Percentiles rank a stretch among this genome's conserved stretches.
Conservation (phyloP, 2,329 filamentous ascomycete genomes). For the Diaporthe caulivora region DNA sequence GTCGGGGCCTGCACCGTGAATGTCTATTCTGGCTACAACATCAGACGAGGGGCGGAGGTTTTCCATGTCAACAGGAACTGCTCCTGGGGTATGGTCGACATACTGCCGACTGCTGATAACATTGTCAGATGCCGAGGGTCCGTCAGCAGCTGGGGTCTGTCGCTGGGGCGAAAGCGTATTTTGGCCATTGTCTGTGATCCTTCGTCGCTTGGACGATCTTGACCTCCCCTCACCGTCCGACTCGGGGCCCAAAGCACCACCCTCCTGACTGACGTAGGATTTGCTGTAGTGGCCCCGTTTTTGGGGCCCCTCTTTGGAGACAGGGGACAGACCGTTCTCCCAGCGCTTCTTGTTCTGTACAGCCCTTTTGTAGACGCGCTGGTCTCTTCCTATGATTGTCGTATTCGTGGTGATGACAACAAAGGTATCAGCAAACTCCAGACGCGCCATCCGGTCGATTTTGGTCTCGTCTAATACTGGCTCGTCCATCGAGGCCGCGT, state of each 20-base stretch:
- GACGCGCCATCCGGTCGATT: conserved; percentile 14
- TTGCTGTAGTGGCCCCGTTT: conserved; percentile 67
- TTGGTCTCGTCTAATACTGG: conserved; percentile 14
- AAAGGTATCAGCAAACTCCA: conserved; percentile 37
- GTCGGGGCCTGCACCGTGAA: conserved; percentile 76
- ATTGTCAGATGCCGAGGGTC: conserved; percentile 47
- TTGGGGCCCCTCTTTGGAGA: conserved; percentile 58
- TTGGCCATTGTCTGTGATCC: conserved; percentile 53
- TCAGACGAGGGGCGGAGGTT: conserved; percentile 71
- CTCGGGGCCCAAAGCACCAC: conserved; percentile 75
- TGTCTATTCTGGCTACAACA: conserved; percentile 75
- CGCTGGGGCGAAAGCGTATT: conserved; percentile 32
- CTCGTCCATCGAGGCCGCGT: conserved; percentile 17
- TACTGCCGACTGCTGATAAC: conserved; percentile 71
- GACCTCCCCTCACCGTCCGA: conserved; percentile 66
- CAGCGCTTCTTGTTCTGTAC: conserved; percentile 63
- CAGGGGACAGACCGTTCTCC: conserved; percentile 64
- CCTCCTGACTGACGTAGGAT: conserved; percentile 77
- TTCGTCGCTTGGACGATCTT: conserved; percentile 61
- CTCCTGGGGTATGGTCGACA: conserved; percentile 70
- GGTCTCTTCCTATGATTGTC: conserved; percentile 38
- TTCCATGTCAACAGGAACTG: conserved; percentile 70
- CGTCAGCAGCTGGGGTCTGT: conserved; percentile 37
- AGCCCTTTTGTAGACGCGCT: conserved; percentile 56
- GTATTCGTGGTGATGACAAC: conserved; percentile 37